Evolutionary conservation across 2,329 filamentous ascomycete genomes (phyloP).

Genomic region (Cytospora chrysosperma): DNA sequence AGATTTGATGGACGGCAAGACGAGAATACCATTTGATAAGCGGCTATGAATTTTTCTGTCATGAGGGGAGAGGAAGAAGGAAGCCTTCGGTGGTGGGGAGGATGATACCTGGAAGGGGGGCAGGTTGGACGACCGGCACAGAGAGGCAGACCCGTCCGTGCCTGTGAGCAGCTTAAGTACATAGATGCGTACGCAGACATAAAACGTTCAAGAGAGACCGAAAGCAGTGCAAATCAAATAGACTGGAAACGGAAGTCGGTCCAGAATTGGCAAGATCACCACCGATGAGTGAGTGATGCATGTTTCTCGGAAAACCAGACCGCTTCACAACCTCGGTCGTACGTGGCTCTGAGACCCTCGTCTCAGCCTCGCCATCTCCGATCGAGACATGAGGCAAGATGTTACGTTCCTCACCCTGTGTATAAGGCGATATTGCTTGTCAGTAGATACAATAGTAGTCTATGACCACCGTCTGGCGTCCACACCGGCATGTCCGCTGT

Average conservation of each 20-base stretch:
- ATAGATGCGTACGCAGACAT: background rate
- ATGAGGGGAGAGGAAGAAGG: background rate
- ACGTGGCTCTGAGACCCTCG: background rate
- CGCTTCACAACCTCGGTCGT: background rate
- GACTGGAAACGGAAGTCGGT: background rate
- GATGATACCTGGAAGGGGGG: background rate
- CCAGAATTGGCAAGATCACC: background rate
- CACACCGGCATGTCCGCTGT: background rate
- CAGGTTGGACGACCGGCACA: background rate
- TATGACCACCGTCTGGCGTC: background rate
- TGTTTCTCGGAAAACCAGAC: background rate
- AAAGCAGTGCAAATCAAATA: background rate
- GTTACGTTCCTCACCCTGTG: background rate
- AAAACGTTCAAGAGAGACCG: background rate
- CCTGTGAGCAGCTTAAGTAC: background rate
- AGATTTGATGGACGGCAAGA: background rate
- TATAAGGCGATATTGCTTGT: background rate
- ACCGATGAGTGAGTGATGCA: too few species aligned
- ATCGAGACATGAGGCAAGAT: too few species aligned
- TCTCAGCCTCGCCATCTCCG: background rate
- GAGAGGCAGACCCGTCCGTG: background rate
- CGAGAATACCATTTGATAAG: background rate
- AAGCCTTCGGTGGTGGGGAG: background rate
- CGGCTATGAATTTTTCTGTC: background rate
- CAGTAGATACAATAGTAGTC: background rate